phyloP scores from a whole-genome alignment of 2,329 filamentous ascomycete genomes.

The Diaporthe longicolla region DNA sequence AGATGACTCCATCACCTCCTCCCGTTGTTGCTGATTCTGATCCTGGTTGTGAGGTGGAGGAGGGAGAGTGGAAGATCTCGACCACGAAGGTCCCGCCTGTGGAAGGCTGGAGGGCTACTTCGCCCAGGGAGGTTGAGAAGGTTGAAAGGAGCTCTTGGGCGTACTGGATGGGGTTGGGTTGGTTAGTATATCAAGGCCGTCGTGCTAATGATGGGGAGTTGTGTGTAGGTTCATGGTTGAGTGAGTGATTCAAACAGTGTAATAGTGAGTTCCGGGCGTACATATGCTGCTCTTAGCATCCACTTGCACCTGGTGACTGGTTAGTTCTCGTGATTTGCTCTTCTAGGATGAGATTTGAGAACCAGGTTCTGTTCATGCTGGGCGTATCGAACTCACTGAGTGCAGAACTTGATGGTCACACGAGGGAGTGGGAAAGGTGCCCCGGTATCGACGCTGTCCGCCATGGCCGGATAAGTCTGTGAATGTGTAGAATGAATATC shows the following conservation, averaged over 20 bases:
- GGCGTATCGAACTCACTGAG: conserved; percentile 56
- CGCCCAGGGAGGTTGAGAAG: conserved; percentile 85
- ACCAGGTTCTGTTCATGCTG: too few relatives aligned
- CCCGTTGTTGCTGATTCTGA: not conserved
- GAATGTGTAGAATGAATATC: not conserved
- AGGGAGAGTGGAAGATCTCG: conserved; percentile 65
- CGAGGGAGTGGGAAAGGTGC: conserved; percentile 70
- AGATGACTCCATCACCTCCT: not conserved
- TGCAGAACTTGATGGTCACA: conserved; percentile 92
- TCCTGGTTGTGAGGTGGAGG: conserved; percentile 14
- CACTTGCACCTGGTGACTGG: conserved; percentile 79
- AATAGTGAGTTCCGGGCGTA: conserved; percentile 60
- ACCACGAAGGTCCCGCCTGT: conserved; percentile 90
- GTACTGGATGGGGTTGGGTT: conserved; percentile 69
- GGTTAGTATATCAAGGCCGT: not conserved
- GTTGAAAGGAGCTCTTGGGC: conserved; percentile 96
- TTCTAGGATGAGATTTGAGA: not conserved
- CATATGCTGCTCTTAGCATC: conserved; percentile 89
- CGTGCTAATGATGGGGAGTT: not conserved
- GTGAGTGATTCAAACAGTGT: not conserved
- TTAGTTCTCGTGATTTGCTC: not conserved
- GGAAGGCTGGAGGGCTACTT: conserved; percentile 87
- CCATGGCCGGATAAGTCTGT: conserved; percentile 44
- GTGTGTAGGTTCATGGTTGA: not conserved
- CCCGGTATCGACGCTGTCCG: conserved; percentile 38